A percentile compares a stretch with the other conserved stretches of the same genome.
phyloP scores from a whole-genome alignment of 1,139 yeast genomes.

The Suhomyces yuchorum region DNA sequence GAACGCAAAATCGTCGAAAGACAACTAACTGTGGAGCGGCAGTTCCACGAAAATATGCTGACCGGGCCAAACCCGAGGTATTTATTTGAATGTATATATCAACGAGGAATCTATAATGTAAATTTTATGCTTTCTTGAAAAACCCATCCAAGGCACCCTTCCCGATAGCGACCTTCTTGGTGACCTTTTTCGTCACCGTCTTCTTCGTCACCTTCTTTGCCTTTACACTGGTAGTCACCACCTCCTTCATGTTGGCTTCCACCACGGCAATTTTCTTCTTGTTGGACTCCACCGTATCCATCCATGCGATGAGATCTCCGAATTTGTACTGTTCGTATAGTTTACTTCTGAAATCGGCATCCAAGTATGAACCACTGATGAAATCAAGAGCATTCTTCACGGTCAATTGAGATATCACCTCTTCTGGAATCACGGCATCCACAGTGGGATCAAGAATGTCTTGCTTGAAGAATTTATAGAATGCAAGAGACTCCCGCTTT shows the following conservation, averaged over 20 bases:
- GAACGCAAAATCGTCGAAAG: slow-evolving; percentile 15
- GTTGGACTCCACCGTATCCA: slow-evolving; percentile 27
- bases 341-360: slow-evolving; percentile 19
- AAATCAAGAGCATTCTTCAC: slow-evolving; percentile 32
- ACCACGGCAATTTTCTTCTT: slow-evolving; percentile 36
- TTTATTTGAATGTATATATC: slow-evolving; percentile 7
- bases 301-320: slow-evolving; percentile 31
- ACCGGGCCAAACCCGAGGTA: neutral
- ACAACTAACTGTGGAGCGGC: neutral
- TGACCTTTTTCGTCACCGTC: slow-evolving; percentile 24
- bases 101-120: neutral
- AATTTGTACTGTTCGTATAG: slow-evolving; percentile 23
- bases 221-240: slow-evolving; percentile 22
- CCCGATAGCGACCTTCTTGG: slow-evolving; percentile 49
- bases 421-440: slow-evolving; percentile 27
- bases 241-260: slow-evolving; percentile 37
- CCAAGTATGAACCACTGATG: slow-evolving; percentile 32
- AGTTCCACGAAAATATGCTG: neutral
- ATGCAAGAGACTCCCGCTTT: slow-evolving; percentile 13
- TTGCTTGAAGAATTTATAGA: slow-evolving; percentile 18
- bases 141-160: slow-evolving; percentile 67
- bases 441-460: slow-evolving; percentile 26
- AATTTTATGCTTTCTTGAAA: slow-evolving; percentile 40
- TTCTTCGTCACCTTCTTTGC: slow-evolving; percentile 21
- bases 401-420: slow-evolving; percentile 29